phyloP scores from a whole-genome alignment of 768 basidiomycete species.

The Agaricus blazei region DNA sequence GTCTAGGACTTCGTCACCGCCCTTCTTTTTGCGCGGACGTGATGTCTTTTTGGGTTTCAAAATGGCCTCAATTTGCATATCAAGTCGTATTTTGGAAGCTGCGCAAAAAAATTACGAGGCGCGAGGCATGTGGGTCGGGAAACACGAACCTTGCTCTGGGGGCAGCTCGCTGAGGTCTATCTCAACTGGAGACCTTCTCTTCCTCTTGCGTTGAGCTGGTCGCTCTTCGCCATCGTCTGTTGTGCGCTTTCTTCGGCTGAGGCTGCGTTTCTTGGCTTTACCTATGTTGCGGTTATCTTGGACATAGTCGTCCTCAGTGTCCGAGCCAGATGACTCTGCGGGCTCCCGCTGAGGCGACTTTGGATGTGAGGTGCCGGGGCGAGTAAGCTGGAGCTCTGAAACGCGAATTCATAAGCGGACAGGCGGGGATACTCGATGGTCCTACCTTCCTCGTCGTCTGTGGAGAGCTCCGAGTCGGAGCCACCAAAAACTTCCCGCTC shows the following conservation, averaged over 20 bases:
- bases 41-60: slow-evolving; percentile 73
- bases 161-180: slow-evolving; percentile 64
- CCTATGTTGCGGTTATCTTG: slow-evolving; percentile 26
- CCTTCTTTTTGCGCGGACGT: slow-evolving; percentile 67
- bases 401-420: background rate
- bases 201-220: slow-evolving; percentile 39
- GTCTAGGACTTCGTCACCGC: slow-evolving; percentile 80
- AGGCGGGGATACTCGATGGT: background rate
- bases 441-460: slow-evolving; percentile 63
- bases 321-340: slow-evolving; percentile 39
- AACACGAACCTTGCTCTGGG: slow-evolving; percentile 66
- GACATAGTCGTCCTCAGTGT: slow-evolving; percentile 48
- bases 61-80: slow-evolving; percentile 84
- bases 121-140: background rate
- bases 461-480: slow-evolving; percentile 79
- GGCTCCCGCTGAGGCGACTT: slow-evolving; percentile 21
- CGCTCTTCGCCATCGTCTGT: slow-evolving; percentile 23
- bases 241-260: slow-evolving; percentile 16
- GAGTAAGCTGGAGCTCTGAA: slow-evolving; percentile 26
- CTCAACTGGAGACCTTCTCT: slow-evolving; percentile 57
- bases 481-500: slow-evolving; percentile 79
- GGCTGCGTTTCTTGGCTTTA: slow-evolving; percentile 29
- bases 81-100: slow-evolving; percentile 76
- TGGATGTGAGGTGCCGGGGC: slow-evolving; percentile 24
- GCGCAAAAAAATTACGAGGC: slow-evolving; percentile 10